phyloP scores from a whole-genome alignment of 108 stramenopile genomes.

The Nitzschia sp. region DNA sequence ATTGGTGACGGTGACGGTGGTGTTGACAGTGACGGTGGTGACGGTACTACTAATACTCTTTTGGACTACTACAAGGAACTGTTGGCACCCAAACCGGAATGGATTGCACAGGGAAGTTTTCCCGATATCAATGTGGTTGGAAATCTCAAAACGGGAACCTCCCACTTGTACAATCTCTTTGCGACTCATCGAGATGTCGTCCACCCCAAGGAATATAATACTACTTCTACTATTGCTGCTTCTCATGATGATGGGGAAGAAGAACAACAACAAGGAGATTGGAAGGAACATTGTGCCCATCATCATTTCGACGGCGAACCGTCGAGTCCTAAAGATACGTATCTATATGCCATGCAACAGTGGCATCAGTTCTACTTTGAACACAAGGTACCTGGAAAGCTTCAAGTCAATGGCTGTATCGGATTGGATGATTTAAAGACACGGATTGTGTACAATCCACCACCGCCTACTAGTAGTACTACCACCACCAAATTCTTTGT shows the following conservation, averaged over 20 bases:
- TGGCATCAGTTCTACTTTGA: slow-evolving; percentile 16
- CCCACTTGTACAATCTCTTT: not conserved
- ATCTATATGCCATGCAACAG: not conserved
- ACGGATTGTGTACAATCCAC: not conserved
- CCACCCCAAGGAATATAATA: slow-evolving; percentile 16
- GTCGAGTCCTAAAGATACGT: slow-evolving; percentile 5
- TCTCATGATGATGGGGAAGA: not conserved
- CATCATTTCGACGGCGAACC: not conserved
- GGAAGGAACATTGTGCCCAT: not conserved
- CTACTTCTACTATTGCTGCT: too few relatives aligned
- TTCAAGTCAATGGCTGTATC: not conserved
- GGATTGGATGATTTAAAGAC: not conserved
- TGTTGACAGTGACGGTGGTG: not conserved
- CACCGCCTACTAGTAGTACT: not conserved
- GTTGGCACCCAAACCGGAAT: not conserved
- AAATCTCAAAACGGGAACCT: not conserved
- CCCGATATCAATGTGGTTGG: not conserved
- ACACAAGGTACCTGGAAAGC: not conserved
- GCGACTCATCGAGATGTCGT: not conserved
- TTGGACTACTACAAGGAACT: not conserved
- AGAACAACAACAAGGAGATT: not conserved
- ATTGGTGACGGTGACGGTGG: not conserved
- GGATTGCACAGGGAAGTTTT: not conserved
- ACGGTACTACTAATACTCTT: not conserved
- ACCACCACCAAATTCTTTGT: slow-evolving; percentile 11